Evolutionary conservation across 129 eudicot species (phyloP).

Genomic region (Pulicaria dysenterica): DNA sequence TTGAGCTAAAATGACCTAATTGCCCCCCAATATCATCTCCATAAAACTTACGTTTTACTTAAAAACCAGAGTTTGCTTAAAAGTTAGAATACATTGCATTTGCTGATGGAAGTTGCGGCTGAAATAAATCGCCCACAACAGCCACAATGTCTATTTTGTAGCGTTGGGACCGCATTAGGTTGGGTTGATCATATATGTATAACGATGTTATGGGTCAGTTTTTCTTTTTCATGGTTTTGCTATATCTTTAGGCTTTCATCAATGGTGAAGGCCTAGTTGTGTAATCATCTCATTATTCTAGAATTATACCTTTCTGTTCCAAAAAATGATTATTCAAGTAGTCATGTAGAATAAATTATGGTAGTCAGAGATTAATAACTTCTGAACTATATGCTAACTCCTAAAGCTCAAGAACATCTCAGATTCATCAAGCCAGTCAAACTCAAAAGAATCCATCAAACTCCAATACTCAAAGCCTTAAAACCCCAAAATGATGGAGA

Average conservation of each 20-base stretch:
- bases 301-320: neutral
- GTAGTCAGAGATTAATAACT: neutral
- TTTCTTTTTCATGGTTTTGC: no score
- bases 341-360: neutral
- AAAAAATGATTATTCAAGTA: neutral
- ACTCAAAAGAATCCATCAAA: neutral
- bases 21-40: conserved; percentile 16
- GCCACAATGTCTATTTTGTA: no score
- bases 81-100: no score
- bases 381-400: conserved; percentile 4
- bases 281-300: no score
- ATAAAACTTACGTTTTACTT: neutral
- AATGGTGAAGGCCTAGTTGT: no score
- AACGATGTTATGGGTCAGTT: no score
- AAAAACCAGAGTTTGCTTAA: neutral
- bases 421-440: conserved; percentile 10
- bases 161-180: no score
- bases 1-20: conserved; percentile 3
- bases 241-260: no score
- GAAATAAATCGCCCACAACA: no score
- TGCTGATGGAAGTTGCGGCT: no score
- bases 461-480: conserved; percentile 1
- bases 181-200: no score
- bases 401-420: conserved; percentile 23
- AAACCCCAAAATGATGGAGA: neutral